phyloP scores from a whole-genome alignment of 495 filamentous ascomycete genomes.

The Physcia stellaris region DNA sequence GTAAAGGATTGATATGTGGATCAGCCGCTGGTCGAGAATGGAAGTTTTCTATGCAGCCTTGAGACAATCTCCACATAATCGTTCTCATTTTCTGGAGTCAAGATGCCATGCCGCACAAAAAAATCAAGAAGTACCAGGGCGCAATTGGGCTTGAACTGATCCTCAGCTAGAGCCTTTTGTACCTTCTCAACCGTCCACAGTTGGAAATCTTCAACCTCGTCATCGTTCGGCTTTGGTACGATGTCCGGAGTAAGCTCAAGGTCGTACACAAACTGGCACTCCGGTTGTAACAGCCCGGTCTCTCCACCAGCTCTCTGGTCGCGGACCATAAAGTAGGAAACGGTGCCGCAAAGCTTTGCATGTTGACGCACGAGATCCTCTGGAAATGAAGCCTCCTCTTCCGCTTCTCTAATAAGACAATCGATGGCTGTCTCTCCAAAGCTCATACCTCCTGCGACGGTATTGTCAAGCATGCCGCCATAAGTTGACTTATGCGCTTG shows the following conservation, averaged over 20 bases:
- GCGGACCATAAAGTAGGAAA: constrained; percentile 78
- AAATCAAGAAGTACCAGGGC: constrained; percentile 75
- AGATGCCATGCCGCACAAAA: constrained; percentile 72
- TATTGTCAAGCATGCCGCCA: constrained; percentile 81
- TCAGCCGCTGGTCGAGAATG: constrained; percentile 60
- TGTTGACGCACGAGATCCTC: constrained; percentile 48
- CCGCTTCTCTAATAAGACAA: constrained; percentile 70
- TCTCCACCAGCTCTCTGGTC: constrained; percentile 72
- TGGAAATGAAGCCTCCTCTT: constrained; percentile 80
- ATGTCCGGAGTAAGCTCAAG: constrained; percentile 59
- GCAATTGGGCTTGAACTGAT: constrained; percentile 91
- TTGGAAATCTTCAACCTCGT: constrained; percentile 78
- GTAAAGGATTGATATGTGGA: too few species aligned
- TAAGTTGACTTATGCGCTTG: constrained; percentile 71
- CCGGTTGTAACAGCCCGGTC: constrained; percentile 75
- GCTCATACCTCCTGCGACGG: constrained; percentile 80
- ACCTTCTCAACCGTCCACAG: constrained; percentile 64
- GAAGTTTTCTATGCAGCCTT: constrained; percentile 64
- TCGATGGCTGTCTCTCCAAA: constrained; percentile 64
- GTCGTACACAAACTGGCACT: constrained; percentile 87
- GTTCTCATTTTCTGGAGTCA: constrained; percentile 70
- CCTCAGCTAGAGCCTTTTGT: constrained; percentile 49
- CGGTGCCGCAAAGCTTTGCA: constrained; percentile 46
- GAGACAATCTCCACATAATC: constrained; percentile 65
- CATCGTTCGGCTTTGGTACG: constrained; percentile 60